Percentiles rank a stretch among this genome's conserved stretches.
Conservation (phyloP, 164 flowering plant genomes). For the Euptelea pleiosperma region DNA sequence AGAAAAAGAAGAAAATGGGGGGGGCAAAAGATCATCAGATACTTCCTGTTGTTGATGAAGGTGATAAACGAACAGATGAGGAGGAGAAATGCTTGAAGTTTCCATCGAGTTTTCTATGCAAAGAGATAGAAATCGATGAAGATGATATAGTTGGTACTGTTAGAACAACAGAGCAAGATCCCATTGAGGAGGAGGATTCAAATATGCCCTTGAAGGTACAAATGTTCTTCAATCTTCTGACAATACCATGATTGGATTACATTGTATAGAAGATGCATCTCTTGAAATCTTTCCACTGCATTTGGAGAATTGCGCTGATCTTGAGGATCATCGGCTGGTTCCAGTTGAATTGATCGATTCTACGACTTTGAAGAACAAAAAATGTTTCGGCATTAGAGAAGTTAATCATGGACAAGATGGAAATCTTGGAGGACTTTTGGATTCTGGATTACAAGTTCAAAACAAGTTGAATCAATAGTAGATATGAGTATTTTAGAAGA, state of each 20-base stretch:
- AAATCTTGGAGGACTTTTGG: conserved; percentile 13
- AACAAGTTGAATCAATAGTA: conserved; percentile 12
- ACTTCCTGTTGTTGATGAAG: conserved; percentile 27
- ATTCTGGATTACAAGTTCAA: conserved; percentile 13
- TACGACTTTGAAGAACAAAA: conserved; percentile 16
- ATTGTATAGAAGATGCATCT: conserved; percentile 25
- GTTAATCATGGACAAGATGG: conserved; percentile 20
- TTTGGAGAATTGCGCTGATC: conserved; percentile 44
- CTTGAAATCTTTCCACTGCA: conserved; percentile 27
- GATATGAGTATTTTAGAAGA: conserved; percentile 19
- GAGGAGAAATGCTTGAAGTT: conserved; percentile 10
- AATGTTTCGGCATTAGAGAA: neutral
- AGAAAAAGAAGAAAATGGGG: conserved; percentile 20
- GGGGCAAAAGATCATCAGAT: no score
- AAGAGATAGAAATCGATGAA: conserved; percentile 11
- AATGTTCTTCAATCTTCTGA: conserved; percentile 17
- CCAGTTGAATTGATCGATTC: conserved; percentile 51
- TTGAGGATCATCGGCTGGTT: conserved; percentile 43
- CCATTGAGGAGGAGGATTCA: conserved; percentile 11
- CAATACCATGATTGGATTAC: no score
- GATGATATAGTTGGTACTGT: conserved; percentile 9
- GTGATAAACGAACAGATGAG: conserved; percentile 14
- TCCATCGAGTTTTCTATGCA: conserved; percentile 3
- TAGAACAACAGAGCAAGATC: conserved; percentile 8
- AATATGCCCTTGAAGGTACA: conserved; percentile 22